Conservation (phyloP, 495 filamentous ascomycete species). For the Aspergillus mulundensis region DNA sequence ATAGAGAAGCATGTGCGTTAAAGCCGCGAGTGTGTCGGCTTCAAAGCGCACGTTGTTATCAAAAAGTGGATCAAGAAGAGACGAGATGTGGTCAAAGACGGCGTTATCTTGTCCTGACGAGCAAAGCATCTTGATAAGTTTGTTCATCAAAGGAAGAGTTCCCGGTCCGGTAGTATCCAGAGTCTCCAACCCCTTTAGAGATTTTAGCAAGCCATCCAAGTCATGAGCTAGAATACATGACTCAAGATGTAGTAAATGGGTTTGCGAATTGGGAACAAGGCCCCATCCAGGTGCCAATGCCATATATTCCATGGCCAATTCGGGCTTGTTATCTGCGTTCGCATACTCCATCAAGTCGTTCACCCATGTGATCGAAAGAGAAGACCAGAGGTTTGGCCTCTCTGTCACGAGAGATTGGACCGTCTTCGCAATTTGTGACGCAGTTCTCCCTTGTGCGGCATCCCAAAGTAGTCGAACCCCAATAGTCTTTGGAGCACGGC, state of each 20-base stretch:
- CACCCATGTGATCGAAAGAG: conserved; percentile 65
- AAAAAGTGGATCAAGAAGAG: conserved; percentile 70
- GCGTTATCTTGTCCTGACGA: conserved; percentile 41
- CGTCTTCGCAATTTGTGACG: conserved; percentile 63
- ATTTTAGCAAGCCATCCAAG: conserved; percentile 58
- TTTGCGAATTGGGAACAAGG: conserved; percentile 59
- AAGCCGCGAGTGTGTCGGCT: conserved; percentile 63
- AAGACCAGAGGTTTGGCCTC: conserved; percentile 31
- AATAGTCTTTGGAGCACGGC: conserved; percentile 51
- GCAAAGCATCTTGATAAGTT: conserved; percentile 72
- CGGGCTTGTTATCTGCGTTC: conserved; percentile 62
- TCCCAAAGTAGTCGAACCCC: conserved; percentile 74
- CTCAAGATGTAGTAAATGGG: conserved; percentile 68
- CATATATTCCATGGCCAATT: conserved; percentile 69
- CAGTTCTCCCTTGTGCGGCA: conserved; percentile 62
- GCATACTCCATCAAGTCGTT: conserved; percentile 73
- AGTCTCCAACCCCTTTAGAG: conserved; percentile 57
- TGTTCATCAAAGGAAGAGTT: conserved; percentile 64
- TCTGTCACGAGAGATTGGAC: conserved; percentile 51
- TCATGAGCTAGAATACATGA: conserved; percentile 68
- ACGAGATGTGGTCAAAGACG: conserved; percentile 62
- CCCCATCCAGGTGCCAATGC: conserved; percentile 56
- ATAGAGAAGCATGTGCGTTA: conserved; percentile 66
- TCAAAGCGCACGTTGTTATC: conserved; percentile 65
- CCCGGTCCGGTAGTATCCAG: conserved; percentile 48